Conservation (phyloP, 176 grass and related monocot species). For the Thalia dealbata region DNA sequence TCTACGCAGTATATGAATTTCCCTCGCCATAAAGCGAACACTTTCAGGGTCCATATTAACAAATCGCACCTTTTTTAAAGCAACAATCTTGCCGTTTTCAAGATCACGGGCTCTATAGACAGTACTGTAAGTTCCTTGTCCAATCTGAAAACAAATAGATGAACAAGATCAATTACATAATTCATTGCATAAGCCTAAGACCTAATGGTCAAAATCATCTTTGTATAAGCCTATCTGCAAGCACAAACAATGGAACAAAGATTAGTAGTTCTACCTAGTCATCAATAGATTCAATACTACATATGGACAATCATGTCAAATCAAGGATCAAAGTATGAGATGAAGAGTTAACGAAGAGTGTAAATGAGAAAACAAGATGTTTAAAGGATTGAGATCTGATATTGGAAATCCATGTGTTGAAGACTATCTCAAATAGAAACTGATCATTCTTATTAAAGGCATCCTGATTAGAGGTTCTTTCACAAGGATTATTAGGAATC, state of each 20-base stretch:
- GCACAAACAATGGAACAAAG: too few species aligned
- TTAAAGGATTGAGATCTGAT: background rate
- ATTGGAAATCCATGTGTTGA: background rate
- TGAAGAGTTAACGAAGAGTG: too few species aligned
- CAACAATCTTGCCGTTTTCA: slow-evolving; percentile 56
- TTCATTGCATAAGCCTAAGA: background rate
- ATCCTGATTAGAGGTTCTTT: background rate
- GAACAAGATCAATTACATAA: background rate
- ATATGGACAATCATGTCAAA: too few species aligned
- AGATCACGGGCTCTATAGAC: slow-evolving; percentile 64
- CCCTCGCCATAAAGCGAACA: slow-evolving; percentile 68
- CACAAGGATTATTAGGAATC: background rate
- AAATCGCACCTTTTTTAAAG: slow-evolving; percentile 57
- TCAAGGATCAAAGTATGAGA: too few species aligned
- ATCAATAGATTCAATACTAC: too few species aligned
- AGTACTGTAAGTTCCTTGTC: slow-evolving; percentile 70
- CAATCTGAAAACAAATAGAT: slow-evolving; percentile 32
- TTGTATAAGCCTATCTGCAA: too few species aligned
- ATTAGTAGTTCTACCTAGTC: too few species aligned
- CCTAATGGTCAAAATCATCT: background rate
- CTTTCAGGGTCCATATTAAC: slow-evolving; percentile 73
- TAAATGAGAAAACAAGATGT: background rate
- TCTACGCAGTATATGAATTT: slow-evolving; percentile 51
- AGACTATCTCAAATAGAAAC: background rate
- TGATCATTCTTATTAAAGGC: background rate